phyloP scores from a whole-genome alignment of 2,329 filamentous ascomycete species.

The Aquanectria penicillioides region DNA sequence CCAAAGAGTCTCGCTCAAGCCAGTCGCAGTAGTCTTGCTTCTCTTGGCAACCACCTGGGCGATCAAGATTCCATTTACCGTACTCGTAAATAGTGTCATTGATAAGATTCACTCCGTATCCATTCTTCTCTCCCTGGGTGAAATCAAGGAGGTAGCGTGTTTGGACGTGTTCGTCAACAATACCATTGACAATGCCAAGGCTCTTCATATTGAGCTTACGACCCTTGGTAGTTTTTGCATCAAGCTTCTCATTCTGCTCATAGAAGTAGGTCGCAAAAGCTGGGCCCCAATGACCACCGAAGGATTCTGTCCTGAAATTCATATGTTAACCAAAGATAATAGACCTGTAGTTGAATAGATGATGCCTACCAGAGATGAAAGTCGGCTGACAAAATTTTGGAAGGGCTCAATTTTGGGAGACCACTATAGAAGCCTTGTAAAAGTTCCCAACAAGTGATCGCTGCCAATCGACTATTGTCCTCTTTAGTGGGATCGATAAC shows the following conservation, averaged over 20 bases:
- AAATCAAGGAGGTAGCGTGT: slow-evolving; percentile 19
- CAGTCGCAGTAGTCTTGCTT: slow-evolving; percentile 17
- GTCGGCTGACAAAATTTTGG: slow-evolving; percentile 17
- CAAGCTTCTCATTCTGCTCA: slow-evolving; percentile 15
- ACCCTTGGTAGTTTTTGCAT: slow-evolving; percentile 2
- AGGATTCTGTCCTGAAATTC: slow-evolving; percentile 21
- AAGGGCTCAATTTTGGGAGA: slow-evolving; percentile 12
- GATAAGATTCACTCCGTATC: slow-evolving; percentile 18
- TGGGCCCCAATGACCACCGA: slow-evolving; percentile 23
- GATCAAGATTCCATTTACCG: slow-evolving; percentile 14
- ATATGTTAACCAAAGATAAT: too few species aligned
- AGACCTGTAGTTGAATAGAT: too few species aligned
- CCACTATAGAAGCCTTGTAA: slow-evolving; percentile 23
- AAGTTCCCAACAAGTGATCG: slow-evolving; percentile 23
- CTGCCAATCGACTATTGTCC: slow-evolving; percentile 15
- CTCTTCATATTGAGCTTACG: slow-evolving; percentile 23
- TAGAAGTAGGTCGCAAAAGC: slow-evolving; percentile 24
- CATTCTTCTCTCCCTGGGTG: slow-evolving; percentile 14
- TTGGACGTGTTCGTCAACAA: slow-evolving; percentile 19
- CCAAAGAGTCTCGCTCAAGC: slow-evolving; percentile 2
- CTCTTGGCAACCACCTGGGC: slow-evolving; percentile 14
- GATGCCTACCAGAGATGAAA: slow-evolving; percentile 23
- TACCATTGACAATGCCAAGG: slow-evolving; percentile 26
- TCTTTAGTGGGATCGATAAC: slow-evolving; percentile 16
- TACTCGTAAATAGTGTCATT: slow-evolving; percentile 26